Evolutionary conservation across 345 rosid species (phyloP).

Genomic region (Kernera saxatilis): DNA sequence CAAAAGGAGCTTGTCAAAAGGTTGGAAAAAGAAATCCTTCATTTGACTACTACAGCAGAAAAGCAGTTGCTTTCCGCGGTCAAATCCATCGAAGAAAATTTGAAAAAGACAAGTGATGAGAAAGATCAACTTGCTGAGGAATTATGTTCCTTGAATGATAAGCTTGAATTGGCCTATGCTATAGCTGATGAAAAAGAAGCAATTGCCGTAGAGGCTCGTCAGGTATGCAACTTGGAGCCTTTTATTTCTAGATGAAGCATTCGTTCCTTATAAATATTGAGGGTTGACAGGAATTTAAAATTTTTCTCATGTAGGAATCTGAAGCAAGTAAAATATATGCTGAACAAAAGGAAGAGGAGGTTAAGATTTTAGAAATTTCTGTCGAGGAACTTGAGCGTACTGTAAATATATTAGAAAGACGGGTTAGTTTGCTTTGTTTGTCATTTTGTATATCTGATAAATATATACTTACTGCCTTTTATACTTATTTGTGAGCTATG

Average conservation of each 20-base stretch:
- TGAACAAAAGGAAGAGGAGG: slow-evolving; percentile 90
- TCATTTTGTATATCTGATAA: slow-evolving; percentile 1
- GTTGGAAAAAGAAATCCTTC: slow-evolving; percentile 76
- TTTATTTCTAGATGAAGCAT: not conserved
- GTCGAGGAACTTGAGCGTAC: slow-evolving; percentile 89
- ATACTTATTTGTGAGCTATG: slow-evolving; percentile 7
- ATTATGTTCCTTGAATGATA: slow-evolving; percentile 51
- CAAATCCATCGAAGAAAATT: slow-evolving; percentile 48
- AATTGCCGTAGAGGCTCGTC: slow-evolving; percentile 70
- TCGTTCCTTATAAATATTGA: not conserved
- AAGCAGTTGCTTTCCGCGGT: slow-evolving; percentile 40
- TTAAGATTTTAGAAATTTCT: slow-evolving; percentile 75
- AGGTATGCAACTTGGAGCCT: slow-evolving; percentile 37
- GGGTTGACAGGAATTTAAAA: not conserved
- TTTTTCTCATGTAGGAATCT: slow-evolving; percentile 45
- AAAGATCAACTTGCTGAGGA: slow-evolving; percentile 60
- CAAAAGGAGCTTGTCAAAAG: slow-evolving; percentile 59
- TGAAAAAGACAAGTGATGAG: slow-evolving; percentile 40
- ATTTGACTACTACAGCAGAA: slow-evolving; percentile 49
- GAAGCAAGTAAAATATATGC: slow-evolving; percentile 71
- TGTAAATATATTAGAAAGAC: slow-evolving; percentile 72
- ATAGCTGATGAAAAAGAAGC: slow-evolving; percentile 91
- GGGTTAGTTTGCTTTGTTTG: slow-evolving; percentile 45
- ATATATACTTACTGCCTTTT: not conserved
- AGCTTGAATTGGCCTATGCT: slow-evolving; percentile 63